Percentiles rank a stretch among this genome's conserved stretches.
Conservation (phyloP, 768 basidiomycete species). For the Trametes elegans region DNA sequence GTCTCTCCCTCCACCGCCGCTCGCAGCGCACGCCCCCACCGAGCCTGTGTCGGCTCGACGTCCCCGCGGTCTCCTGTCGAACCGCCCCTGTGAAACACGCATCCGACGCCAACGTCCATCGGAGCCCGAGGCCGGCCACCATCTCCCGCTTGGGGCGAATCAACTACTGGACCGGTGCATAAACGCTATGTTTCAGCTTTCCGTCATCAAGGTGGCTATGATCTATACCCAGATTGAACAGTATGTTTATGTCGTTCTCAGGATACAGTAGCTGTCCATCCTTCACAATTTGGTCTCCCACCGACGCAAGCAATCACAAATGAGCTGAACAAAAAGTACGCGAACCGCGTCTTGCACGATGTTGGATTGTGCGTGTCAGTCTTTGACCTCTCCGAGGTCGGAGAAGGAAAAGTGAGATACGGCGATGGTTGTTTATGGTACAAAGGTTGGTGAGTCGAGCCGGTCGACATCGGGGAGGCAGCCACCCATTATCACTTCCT, state of each 20-base stretch:
- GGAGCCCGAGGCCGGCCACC: no score
- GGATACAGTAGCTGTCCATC: slow-evolving; percentile 92
- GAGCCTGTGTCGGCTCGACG: no score
- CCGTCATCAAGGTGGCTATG: slow-evolving; percentile 33
- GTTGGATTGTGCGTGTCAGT: slow-evolving; percentile 90
- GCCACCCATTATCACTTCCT: not conserved
- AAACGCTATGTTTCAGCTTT: slow-evolving; percentile 34
- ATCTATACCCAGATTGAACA: not conserved
- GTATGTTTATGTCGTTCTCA: slow-evolving; percentile 29
- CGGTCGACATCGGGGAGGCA: not conserved
- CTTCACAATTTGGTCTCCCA: slow-evolving; percentile 78
- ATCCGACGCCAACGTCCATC: no score
- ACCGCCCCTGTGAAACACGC: no score
- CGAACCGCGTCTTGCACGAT: slow-evolving; percentile 87
- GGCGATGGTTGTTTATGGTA: slow-evolving; percentile 97
- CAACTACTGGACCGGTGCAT: not conserved
- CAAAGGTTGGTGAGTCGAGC: slow-evolving; percentile 55
- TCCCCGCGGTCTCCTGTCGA: no score
- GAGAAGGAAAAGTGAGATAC: slow-evolving; percentile 91
- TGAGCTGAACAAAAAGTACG: slow-evolving; percentile 94
- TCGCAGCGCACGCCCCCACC: no score
- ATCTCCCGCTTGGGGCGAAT: not conserved
- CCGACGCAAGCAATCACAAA: slow-evolving; percentile 77
- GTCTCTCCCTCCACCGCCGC: not conserved
- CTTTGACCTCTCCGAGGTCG: slow-evolving; percentile 82